phyloP scores from a whole-genome alignment of 148 eudicot genomes.

The Amaranthus palmeri region DNA sequence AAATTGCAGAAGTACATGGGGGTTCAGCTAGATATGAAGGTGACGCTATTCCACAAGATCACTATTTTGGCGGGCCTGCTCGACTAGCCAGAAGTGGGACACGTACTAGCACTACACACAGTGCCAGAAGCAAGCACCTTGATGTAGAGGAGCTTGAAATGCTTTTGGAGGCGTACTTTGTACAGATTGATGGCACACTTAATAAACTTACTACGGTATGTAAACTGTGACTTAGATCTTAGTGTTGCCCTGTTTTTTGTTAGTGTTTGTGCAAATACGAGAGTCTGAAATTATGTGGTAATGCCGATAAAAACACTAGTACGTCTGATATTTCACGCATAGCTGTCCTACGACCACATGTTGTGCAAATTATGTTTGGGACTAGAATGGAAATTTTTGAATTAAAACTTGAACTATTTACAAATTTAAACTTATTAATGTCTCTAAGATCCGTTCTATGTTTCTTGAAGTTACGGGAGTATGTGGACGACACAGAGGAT shows the following conservation, averaged over 20 bases:
- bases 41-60: slow-evolving; percentile 40
- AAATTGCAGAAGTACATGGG: slow-evolving; percentile 48
- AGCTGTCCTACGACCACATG: too few species aligned
- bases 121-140: slow-evolving; percentile 72
- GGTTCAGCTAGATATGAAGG: slow-evolving; percentile 43
- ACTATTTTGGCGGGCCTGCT: slow-evolving; percentile 38
- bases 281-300: too few species aligned
- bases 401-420: too few species aligned
- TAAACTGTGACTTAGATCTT: neutral
- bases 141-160: slow-evolving; percentile 99
- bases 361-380: too few species aligned
- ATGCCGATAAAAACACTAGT: too few species aligned
- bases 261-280: too few species aligned
- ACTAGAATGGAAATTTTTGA: too few species aligned
- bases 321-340: too few species aligned
- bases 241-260: neutral
- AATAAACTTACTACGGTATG: slow-evolving; percentile 90
- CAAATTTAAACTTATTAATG: neutral
- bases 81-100: slow-evolving; percentile 62
- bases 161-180: slow-evolving; percentile 99
- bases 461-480: slow-evolving; percentile 69
- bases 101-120: slow-evolving; percentile 68
- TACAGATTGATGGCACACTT: slow-evolving; percentile 96
- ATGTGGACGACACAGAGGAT: slow-evolving; percentile 98
- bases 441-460: slow-evolving; percentile 11